Percentiles rank a stretch among this genome's conserved stretches.
Evolutionary conservation across 768 basidiomycete species (phyloP).

Genomic region (Auriscalpium microsporum): DNA sequence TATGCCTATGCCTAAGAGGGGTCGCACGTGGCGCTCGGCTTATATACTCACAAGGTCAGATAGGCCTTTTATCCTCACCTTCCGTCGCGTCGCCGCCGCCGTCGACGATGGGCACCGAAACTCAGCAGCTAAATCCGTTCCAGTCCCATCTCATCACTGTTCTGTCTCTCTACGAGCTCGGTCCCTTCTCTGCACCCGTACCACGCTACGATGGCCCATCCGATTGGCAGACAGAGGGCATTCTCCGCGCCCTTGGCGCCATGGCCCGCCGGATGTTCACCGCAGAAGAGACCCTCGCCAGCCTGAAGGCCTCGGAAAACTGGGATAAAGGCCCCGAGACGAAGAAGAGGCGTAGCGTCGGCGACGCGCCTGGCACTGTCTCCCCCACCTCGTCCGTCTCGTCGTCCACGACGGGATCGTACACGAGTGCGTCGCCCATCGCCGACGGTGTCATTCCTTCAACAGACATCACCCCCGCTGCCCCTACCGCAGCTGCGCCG

Average conservation of each 20-base stretch:
- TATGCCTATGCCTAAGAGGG: too few relatives aligned
- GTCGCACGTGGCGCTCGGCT: too few relatives aligned
- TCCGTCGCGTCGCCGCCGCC: neutral
- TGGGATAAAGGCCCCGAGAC: slow-evolving; percentile 14
- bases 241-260: slow-evolving; percentile 10
- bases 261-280: slow-evolving; percentile 15
- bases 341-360: slow-evolving; percentile 16
- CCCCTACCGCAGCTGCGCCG: slow-evolving; percentile 3
- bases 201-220: slow-evolving; percentile 16
- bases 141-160: slow-evolving; percentile 14
- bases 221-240: slow-evolving; percentile 12
- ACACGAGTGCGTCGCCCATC: neutral
- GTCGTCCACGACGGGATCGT: slow-evolving; percentile 5
- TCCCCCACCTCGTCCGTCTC: slow-evolving; percentile 5
- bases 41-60: too few relatives aligned
- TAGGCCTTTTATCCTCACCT: neutral
- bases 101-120: slow-evolving; percentile 2
- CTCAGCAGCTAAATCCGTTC: slow-evolving; percentile 7
- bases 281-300: slow-evolving; percentile 14
- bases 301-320: slow-evolving; percentile 12
- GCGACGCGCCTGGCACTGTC: slow-evolving; percentile 8
- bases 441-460: slow-evolving; percentile 6
- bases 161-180: slow-evolving; percentile 15
- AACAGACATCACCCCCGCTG: slow-evolving; percentile 5
- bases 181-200: slow-evolving; percentile 13